Conservation (phyloP, 2,329 filamentous ascomycete genomes). For the Ceratocystiopsis minuta region DNA sequence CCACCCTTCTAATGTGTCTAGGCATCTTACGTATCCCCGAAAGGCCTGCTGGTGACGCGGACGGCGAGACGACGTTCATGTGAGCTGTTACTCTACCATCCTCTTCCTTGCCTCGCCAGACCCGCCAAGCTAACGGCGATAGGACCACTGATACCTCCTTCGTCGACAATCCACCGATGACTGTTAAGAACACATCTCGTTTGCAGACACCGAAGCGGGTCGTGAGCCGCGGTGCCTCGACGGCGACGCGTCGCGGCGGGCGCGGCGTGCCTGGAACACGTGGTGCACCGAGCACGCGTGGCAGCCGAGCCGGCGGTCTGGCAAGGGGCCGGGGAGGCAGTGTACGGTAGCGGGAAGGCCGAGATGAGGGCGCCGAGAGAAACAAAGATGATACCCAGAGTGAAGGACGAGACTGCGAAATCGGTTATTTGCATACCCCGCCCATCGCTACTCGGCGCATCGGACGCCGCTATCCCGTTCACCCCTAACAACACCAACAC, state of each 20-base stretch:
- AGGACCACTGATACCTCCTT: slow-evolving; percentile 88
- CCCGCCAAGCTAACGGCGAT: neutral
- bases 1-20: neutral
- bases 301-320: slow-evolving; percentile 25
- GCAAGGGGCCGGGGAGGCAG: slow-evolving; percentile 27
- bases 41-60: slow-evolving; percentile 20
- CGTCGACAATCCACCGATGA: slow-evolving; percentile 59
- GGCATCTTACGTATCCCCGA: slow-evolving; percentile 11
- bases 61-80: slow-evolving; percentile 74
- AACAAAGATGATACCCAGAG: too few species aligned
- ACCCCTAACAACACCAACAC: too few species aligned
- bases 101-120: neutral
- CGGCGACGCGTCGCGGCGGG: slow-evolving; percentile 17
- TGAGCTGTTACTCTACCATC: slow-evolving; percentile 22
- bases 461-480: too few species aligned
- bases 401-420: neutral
- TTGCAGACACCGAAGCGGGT: slow-evolving; percentile 26
- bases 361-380: too few species aligned
- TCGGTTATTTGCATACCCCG: slow-evolving; percentile 8
- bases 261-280: slow-evolving; percentile 15
- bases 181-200: slow-evolving; percentile 27
- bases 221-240: slow-evolving; percentile 21
- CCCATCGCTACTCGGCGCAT: neutral
- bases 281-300: slow-evolving; percentile 15
- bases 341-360: slow-evolving; percentile 6